phyloP scores from a whole-genome alignment of 2,329 filamentous ascomycete genomes.

The Capronia epimyces region DNA sequence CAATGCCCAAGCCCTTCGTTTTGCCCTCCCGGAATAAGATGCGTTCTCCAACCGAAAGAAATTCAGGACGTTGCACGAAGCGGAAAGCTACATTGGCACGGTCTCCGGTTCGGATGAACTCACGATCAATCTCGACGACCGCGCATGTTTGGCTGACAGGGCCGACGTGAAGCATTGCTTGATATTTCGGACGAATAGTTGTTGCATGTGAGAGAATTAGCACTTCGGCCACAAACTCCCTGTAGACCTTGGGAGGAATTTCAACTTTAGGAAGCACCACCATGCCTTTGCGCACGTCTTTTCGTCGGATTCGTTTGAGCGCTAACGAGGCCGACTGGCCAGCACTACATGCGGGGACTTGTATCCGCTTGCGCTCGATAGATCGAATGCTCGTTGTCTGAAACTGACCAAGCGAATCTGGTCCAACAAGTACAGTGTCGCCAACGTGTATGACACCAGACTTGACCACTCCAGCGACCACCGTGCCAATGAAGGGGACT shows the following conservation, averaged over 20 bases:
- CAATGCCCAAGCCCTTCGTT: slow-evolving; percentile 91
- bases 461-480: slow-evolving; percentile 90
- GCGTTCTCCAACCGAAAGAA: slow-evolving; percentile 78
- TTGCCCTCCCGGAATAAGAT: slow-evolving; percentile 89
- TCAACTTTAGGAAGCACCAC: slow-evolving; percentile 84
- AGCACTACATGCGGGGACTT: slow-evolving; percentile 78
- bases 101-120: slow-evolving; percentile 89
- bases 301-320: slow-evolving; percentile 76
- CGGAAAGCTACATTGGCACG: slow-evolving; percentile 90
- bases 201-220: slow-evolving; percentile 93
- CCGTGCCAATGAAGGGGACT: slow-evolving; percentile 92
- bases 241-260: slow-evolving; percentile 65
- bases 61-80: slow-evolving; percentile 92
- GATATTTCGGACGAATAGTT: slow-evolving; percentile 93
- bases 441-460: slow-evolving; percentile 80
- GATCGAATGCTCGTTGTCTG: slow-evolving; percentile 78
- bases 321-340: slow-evolving; percentile 93
- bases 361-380: slow-evolving; percentile 89
- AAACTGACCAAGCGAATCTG: slow-evolving; percentile 86
- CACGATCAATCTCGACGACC: slow-evolving; percentile 96
- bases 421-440: slow-evolving; percentile 83
- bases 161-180: slow-evolving; percentile 96
- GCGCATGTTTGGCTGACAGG: slow-evolving; percentile 92
- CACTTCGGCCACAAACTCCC: slow-evolving; percentile 78
- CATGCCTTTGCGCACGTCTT: slow-evolving; percentile 96